These are phyloP conservation scores for Marchantia paleacea DNA, from an alignment of 225 moss, liverwort and hornwort species.

Conservation along the genomic window DNA sequence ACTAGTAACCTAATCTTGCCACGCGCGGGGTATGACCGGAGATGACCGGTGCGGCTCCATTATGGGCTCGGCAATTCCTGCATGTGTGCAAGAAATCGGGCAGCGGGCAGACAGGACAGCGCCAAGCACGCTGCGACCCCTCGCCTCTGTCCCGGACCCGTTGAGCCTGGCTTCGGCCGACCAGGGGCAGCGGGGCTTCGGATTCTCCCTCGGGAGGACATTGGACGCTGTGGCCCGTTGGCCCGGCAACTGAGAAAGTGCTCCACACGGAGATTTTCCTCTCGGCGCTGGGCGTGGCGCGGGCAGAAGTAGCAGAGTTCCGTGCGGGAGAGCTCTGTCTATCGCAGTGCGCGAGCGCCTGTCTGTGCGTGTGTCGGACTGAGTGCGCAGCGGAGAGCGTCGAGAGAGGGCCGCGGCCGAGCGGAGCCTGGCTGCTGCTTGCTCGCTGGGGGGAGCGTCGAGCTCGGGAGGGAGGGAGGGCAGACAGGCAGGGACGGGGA, in stretches of 20 bases:
- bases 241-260: background rate
- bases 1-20: conserved; percentile 17
- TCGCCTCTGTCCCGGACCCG: no score
- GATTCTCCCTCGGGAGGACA: background rate
- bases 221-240: background rate
- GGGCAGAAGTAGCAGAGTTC: background rate
- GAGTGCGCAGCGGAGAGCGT: background rate
- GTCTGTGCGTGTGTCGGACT: conserved; percentile 7
- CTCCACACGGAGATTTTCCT: background rate
- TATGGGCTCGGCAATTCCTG: background rate
- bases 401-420: background rate
- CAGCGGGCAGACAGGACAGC: conserved; percentile 1
- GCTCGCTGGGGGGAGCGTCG: background rate
- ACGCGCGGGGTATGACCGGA: conserved; percentile 14
- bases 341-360: background rate
- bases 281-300: no score
- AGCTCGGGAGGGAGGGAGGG: background rate
- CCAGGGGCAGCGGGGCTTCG: background rate
- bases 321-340: background rate
- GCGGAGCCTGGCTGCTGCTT: background rate
- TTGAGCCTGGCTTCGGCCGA: background rate
- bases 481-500: background rate
- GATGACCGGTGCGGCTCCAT: background rate
- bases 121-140: background rate
- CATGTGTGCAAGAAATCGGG: conserved; percentile 13